Evolutionary conservation across 805 yeast genomes (phyloP), one percentile per base, ranked within the genome.

Genomic region (Ogataea minuta): DNA sequence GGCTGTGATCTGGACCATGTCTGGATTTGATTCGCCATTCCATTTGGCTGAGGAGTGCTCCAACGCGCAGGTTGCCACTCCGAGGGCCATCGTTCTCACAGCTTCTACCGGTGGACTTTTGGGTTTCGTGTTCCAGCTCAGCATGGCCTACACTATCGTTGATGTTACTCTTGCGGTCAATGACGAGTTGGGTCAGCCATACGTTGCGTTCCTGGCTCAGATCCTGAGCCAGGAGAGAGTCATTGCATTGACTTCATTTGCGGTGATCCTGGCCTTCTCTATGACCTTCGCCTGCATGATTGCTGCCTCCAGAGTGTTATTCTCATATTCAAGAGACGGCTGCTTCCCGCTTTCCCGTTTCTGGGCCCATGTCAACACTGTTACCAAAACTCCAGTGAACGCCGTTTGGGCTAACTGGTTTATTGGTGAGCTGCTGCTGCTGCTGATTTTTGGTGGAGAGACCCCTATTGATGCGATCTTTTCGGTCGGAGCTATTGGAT

Each of bases 1-100:
- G 49, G 77, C 81, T 20, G 79, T 72, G 32, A 74, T 76, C 43
- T 77, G 82, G 81, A 75, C 82, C 31, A 79, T 81, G 85, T 72
- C 81, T 38, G 87, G 86, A 11, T 81, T 77, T 54, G 87, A 81
- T 54, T 77, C 84, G 13, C 83, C 87, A 0, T 81, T 80, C 66
- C 87, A 82, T 53, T 64, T 81, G 45, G 70, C 84, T 12, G 89
- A 81, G 59, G 88, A 81, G 53, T 76, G 82, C 48, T 63, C 77
- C 34, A 79, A 79, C 54, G 83, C 85, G 9, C 63, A 74, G 21
- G 62, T 67, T 14, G 84, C 83, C 4, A 77, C 81, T n/a, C 85
- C 87, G 12, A 66, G 71, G 35, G 84, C 84, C 29, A 79, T 80
- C 46, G 74, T 77, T 12, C 57, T 78, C 58, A 76, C 82, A 15